These are phyloP conservation scores for Capsicum baccatum DNA, from an alignment of 257 asterid genomes.

Conservation along the genomic window DNA sequence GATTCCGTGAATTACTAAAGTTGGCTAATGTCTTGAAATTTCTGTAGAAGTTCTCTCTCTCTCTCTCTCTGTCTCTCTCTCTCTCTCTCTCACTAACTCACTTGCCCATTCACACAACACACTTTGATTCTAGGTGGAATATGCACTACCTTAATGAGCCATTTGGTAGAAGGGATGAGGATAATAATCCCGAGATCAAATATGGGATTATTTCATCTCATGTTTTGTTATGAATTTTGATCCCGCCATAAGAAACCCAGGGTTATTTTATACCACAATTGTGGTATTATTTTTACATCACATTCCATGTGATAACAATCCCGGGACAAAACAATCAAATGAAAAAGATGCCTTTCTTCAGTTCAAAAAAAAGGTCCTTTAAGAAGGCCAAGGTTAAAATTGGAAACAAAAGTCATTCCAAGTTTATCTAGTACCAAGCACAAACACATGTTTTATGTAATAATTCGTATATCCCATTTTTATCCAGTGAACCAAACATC, in stretches of 20 bases:
- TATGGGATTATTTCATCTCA: background rate
- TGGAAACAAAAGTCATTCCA: background rate
- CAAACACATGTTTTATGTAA: background rate
- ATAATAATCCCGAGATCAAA: background rate
- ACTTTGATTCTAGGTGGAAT: background rate
- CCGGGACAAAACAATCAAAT: slow-evolving; percentile 10
- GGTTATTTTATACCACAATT: background rate
- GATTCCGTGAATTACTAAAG: slow-evolving; percentile 21
- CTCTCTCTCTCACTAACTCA: too few species aligned
- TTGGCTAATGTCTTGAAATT: slow-evolving; percentile 6
- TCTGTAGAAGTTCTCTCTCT: background rate
- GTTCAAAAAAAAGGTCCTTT: background rate
- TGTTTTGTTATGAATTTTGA: background rate
- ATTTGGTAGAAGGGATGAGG: background rate
- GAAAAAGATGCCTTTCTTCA: background rate
- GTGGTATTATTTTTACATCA: background rate
- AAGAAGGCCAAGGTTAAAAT: background rate
- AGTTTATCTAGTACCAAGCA: slow-evolving; percentile 14
- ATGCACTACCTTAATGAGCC: background rate
- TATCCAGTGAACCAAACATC: background rate
- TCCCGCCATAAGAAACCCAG: background rate
- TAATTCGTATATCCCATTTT: background rate
- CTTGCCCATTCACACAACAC: background rate
- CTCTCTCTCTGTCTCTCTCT: background rate
- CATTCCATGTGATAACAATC: slow-evolving; percentile 1